These are phyloP conservation scores for Geoglossum cookeanum DNA, from an alignment of 2,329 filamentous ascomycete species.

Conservation along the genomic window DNA sequence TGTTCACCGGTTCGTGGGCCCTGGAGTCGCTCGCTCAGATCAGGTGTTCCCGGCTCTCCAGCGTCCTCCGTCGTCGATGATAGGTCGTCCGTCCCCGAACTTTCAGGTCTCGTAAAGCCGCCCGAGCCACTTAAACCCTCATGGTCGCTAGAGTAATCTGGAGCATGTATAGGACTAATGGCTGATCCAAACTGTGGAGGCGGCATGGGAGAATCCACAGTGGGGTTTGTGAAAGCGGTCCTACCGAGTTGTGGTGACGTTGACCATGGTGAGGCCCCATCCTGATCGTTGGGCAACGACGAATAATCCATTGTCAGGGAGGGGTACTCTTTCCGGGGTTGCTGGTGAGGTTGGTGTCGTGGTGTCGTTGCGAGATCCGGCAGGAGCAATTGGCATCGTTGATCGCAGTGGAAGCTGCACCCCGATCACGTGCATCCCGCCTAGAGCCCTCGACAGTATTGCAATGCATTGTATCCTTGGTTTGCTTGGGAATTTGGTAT, in stretches of 20 bases:
- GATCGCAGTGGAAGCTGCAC: neutral
- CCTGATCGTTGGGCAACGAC: slow-evolving; percentile 34
- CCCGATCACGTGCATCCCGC: neutral
- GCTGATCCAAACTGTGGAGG: neutral
- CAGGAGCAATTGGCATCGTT: neutral
- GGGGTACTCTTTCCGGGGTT: slow-evolving; percentile 3
- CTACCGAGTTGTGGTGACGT: slow-evolving; percentile 31
- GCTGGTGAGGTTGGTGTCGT: slow-evolving; percentile 11
- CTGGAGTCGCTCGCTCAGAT: slow-evolving; percentile 24
- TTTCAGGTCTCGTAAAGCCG: slow-evolving; percentile 1
- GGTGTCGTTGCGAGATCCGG: slow-evolving; percentile 1
- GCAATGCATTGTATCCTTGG: neutral
- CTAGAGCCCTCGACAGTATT: neutral
- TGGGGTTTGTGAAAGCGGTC: slow-evolving; percentile 13
- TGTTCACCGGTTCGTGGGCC: slow-evolving; percentile 21
- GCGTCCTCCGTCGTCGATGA: neutral
- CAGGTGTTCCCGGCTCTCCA: slow-evolving; percentile 13
- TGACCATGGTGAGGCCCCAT: slow-evolving; percentile 45
- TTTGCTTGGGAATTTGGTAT: neutral
- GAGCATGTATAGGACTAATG: neutral
- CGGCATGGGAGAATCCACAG: neutral
- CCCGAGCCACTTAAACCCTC: neutral
- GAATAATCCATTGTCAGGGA: slow-evolving; percentile 44
- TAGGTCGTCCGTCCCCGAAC: neutral
- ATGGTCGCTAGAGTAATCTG: neutral